A percentile compares a stretch with the other conserved stretches of the same genome.
phyloP scores from a whole-genome alignment of 176 grass and related monocot genomes.

The Lolium multiflorum region DNA sequence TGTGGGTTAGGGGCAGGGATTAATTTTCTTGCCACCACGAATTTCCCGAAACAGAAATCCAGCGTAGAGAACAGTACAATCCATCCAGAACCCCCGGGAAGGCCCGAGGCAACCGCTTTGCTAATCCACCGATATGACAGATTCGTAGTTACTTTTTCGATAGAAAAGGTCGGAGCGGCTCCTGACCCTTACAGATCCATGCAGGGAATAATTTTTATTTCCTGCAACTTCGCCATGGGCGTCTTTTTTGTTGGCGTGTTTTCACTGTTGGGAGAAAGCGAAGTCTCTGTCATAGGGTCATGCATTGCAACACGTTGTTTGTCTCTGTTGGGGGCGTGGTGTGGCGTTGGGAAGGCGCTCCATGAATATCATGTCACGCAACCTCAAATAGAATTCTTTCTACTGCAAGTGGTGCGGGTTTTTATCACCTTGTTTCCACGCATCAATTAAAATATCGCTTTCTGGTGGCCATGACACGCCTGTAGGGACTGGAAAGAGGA shows the following conservation, averaged over 20 bases:
- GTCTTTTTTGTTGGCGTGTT: conserved; percentile 8
- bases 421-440: not conserved
- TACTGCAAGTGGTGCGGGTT: conserved; percentile 2
- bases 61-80: not conserved
- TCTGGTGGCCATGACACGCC: conserved; percentile 10
- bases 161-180: not conserved
- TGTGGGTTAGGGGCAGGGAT: not conserved
- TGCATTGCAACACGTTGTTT: not conserved
- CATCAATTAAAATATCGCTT: not conserved
- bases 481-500: not conserved
- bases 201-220: conserved; percentile 15
- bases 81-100: not conserved
- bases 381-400: not conserved
- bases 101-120: not conserved
- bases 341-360: conserved; percentile 16
- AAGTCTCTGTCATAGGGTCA: conserved; percentile 2
- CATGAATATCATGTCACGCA: not conserved
- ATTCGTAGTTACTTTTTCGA: not conserved
- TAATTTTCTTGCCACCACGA: not conserved
- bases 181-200: conserved; percentile 11
- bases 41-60: not conserved
- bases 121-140: not conserved
- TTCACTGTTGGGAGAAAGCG: conserved; percentile 29
- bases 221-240: not conserved
- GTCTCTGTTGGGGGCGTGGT: conserved; percentile 12